These are phyloP conservation scores for Cutaneotrichosporon sp. DNA, from an alignment of 1,284 basidiomycete species.

Conservation along the genomic window DNA sequence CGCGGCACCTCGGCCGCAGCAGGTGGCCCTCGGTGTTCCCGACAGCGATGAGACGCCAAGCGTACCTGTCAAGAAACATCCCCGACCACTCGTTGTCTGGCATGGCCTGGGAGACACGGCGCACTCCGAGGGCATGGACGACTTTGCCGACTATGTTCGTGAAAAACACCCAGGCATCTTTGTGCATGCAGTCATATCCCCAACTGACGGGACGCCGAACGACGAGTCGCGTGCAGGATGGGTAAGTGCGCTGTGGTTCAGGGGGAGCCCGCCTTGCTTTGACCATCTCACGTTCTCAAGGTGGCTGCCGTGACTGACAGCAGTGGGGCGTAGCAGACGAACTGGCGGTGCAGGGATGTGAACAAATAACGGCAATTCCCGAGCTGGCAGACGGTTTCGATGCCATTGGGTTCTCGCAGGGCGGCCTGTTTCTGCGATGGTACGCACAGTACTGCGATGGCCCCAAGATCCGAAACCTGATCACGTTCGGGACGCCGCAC, in stretches of 20 bases:
- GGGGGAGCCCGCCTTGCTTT: too few relatives aligned
- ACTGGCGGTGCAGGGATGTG: slow-evolving; percentile 20
- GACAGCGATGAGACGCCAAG: background rate
- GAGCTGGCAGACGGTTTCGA: slow-evolving; percentile 56
- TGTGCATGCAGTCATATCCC: slow-evolving; percentile 72
- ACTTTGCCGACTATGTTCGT: slow-evolving; percentile 64
- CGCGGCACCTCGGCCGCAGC: background rate
- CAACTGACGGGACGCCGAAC: slow-evolving; percentile 55
- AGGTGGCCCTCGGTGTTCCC: background rate
- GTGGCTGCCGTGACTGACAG: background rate
- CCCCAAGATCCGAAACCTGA: slow-evolving; percentile 73
- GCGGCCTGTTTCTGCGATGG: slow-evolving; percentile 85
- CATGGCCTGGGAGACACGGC: slow-evolving; percentile 76
- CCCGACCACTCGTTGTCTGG: slow-evolving; percentile 82
- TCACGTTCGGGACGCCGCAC: slow-evolving; percentile 61
- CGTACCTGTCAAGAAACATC: slow-evolving; percentile 4
- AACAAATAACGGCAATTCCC: slow-evolving; percentile 3
- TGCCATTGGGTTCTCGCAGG: slow-evolving; percentile 89
- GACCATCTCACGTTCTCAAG: too few relatives aligned
- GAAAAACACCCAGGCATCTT: slow-evolving; percentile 75
- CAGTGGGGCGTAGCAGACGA: slow-evolving; percentile 41
- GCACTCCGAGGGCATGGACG: slow-evolving; percentile 49
- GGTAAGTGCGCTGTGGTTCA: slow-evolving; percentile 53
- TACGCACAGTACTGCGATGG: slow-evolving; percentile 79
- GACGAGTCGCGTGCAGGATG: slow-evolving; percentile 73